Base-by-base conservation (phyloP, 495 filamentous ascomycete species). In the Acidomyces sp. region DNA sequence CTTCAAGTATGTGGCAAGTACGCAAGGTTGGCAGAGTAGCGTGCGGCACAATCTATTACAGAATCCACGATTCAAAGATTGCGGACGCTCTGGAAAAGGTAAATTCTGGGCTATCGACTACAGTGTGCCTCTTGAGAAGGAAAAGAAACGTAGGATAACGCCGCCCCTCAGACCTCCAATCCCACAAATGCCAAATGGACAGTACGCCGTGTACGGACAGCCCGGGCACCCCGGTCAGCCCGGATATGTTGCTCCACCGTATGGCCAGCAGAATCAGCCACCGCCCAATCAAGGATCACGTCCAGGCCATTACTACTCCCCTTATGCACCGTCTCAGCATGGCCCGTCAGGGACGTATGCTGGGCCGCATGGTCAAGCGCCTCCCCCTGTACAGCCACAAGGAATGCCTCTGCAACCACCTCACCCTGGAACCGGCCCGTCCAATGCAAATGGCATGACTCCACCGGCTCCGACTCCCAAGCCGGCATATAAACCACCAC, bases 11-110 rank as follows among this genome's bases (percentile, higher is more conserved):
- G 74, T 73, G 39, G 76, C 77, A 21, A 66, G 68, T 27, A 88
- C 85, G 4, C 81, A 77, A 48, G 90, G 90, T 11, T 97, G 90
- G 90, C 88, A 95, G 54, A 94, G 86, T 48, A 93, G 85, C 62
- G 85, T 97, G 16, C 79, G 90, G 3, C 90, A 97, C 59, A 97
- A 97, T 45, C 70, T 97, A 19, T 82, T 85, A 24, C 85, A 90
- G 39, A 82, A 93, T 53, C 70, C 77, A 34, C 78, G 85, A 17
- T 97, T 97, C 58, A 70, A 72, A 55, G 92, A 93, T 55, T 80
- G 84, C 28, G 81, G 90, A 24, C 59, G 55, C 37, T 54, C 54
- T 20, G 61, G 61, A 19, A 64, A 64, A 34, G 60, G 61, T 23
- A 60, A 39, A 28, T 38, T 55, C 13, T 64, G 61, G 61, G 41